These are phyloP conservation scores for Cryphonectria nitschkei DNA, from an alignment of 2,329 filamentous ascomycete species.

Conservation along the genomic window DNA sequence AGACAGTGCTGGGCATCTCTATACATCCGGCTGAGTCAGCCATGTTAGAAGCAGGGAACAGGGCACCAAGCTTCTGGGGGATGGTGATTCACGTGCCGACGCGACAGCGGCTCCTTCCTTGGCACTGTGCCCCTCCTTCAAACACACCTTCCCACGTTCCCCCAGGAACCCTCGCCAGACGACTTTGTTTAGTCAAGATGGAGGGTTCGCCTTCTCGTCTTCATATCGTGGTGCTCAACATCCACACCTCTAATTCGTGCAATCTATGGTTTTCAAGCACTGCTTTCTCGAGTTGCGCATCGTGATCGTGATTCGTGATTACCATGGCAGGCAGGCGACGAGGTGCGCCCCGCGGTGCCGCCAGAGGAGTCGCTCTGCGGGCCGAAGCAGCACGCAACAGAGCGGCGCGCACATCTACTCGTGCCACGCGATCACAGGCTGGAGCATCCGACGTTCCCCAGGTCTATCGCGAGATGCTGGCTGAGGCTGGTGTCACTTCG, in stretches of 20 bases:
- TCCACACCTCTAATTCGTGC: neutral
- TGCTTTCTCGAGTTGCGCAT: neutral
- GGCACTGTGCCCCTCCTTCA: neutral
- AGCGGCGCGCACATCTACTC: conserved; percentile 27
- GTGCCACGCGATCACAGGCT: conserved; percentile 35
- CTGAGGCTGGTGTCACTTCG: conserved; percentile 49
- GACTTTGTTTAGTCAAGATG: neutral
- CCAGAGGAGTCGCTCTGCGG: conserved; percentile 18
- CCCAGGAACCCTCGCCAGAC: neutral
- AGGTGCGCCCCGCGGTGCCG: conserved; percentile 14
- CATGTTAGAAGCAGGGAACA: neutral
- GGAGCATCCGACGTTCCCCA: conserved; percentile 37
- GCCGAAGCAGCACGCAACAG: conserved; percentile 22
- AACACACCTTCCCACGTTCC: neutral
- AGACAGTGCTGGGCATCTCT: neutral
- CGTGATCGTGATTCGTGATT: neutral
- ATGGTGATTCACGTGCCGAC: neutral
- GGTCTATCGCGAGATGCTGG: conserved; percentile 54
- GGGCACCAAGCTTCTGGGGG: too few species aligned
- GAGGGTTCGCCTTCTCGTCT: neutral
- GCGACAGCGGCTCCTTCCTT: neutral
- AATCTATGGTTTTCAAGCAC: too few species aligned
- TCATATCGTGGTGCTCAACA: neutral
- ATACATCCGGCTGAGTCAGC: neutral
- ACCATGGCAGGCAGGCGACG: conserved; percentile 25